Base-by-base conservation (phyloP, 208 protist genomes). In the Strigomonas culicis region DNA sequence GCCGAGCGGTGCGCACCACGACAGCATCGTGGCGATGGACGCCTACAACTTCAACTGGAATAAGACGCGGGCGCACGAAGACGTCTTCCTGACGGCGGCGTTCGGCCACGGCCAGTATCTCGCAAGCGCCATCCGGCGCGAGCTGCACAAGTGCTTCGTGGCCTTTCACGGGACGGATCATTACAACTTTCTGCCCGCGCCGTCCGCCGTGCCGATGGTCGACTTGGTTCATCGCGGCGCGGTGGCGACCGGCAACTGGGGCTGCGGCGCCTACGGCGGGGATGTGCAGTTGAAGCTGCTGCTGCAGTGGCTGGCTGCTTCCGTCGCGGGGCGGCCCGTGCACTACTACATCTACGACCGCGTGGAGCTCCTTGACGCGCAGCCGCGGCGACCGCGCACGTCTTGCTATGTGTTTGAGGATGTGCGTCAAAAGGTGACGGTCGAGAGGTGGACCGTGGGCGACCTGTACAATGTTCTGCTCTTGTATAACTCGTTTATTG, bases 251-350 rank as follows among this genome's bases (percentile, higher is more conserved):
- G 93, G 93, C 3, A 86, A 94, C 59, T 98, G 94, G 93, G 93
- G 94, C 44, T 97, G 94, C 63, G 93, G 93, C 34, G 89, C 88
- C 10, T 97, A 97, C 66, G 66, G 77, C 52, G 92, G 93, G 3
- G 80, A 97, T 66, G 43, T 60, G 24, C 61, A 94, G 44, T 56
- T 97, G 63, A 98, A 97, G 66, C 34, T 87, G 25, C 58, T 98
- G 28, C 60, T 97, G 28, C 92, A 97, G 77, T 89, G 77, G 76
- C 79, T 92, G 21, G 90, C 92, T 21, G 87, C 88, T 0, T 84
- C 90, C 0, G 59, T 79, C 66, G 80, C 79, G 0, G 66, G 66
- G 2, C 68, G 79, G 1, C 32, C 64, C 21, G 49, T 92, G 21
- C 68, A 76, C 50, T 90, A 91, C 70, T 82, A 74, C 61, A 67